Evolutionary conservation across 495 filamentous ascomycete genomes (phyloP).

Genomic region (Cercophora newfieldiana): DNA sequence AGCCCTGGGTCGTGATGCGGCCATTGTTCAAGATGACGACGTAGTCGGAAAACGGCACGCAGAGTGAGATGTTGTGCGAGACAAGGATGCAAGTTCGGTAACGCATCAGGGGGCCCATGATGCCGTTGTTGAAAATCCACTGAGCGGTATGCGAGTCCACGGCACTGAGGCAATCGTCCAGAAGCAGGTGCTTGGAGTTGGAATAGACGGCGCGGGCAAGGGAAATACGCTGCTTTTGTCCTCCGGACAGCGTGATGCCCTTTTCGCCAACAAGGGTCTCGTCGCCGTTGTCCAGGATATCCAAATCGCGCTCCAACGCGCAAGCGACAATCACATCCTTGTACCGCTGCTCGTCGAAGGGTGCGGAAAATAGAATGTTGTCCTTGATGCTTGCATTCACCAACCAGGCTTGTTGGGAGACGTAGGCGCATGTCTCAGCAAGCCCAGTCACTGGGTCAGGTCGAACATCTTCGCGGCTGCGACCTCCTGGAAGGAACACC

Average conservation of each 20-base stretch:
- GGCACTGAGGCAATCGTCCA: slow-evolving; percentile 95
- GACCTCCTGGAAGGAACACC: slow-evolving; percentile 79
- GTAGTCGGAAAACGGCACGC: slow-evolving; percentile 72
- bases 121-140: slow-evolving; percentile 94
- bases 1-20: slow-evolving; percentile 72
- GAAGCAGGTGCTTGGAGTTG: slow-evolving; percentile 80
- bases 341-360: slow-evolving; percentile 81
- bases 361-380: slow-evolving; percentile 90
- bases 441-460: slow-evolving; percentile 82
- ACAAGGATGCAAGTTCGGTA: slow-evolving; percentile 91
- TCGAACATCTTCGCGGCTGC: slow-evolving; percentile 78
- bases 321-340: slow-evolving; percentile 86
- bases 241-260: slow-evolving; percentile 93
- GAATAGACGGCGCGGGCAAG: slow-evolving; percentile 92
- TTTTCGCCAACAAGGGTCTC: slow-evolving; percentile 96
- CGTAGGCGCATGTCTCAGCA: slow-evolving; percentile 91
- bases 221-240: slow-evolving; percentile 97
- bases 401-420: slow-evolving; percentile 96
- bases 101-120: slow-evolving; percentile 87
- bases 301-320: slow-evolving; percentile 87
- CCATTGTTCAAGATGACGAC: slow-evolving; percentile 90
- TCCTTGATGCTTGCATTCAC: slow-evolving; percentile 95
- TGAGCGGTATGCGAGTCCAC: slow-evolving; percentile 99
- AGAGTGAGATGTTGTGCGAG: slow-evolving; percentile 90
- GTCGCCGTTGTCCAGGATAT: slow-evolving; percentile 90